These are phyloP conservation scores for Prosopis cineraria DNA, from an alignment of 306 rosid genomes.

Conservation along the genomic window DNA sequence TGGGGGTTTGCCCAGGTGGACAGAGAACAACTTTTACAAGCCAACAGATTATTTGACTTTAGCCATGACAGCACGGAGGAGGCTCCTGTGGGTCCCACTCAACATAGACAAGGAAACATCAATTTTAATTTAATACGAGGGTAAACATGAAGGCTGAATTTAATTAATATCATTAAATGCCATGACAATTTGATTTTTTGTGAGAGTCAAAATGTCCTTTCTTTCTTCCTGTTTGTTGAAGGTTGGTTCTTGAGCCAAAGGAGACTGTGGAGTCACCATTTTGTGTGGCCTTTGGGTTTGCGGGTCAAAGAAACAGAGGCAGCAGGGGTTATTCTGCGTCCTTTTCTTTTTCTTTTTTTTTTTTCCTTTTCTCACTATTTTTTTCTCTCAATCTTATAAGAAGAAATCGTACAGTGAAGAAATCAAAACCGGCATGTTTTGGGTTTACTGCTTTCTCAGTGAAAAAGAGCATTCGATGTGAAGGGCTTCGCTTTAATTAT, in stretches of 20 bases:
- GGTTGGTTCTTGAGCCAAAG: constrained; percentile 28
- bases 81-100: constrained; percentile 49
- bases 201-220: constrained; percentile 66
- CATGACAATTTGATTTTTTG: constrained; percentile 46
- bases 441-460: constrained; percentile 42
- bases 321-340: constrained; percentile 19
- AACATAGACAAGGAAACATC: constrained; percentile 32
- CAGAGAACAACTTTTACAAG: constrained; percentile 67
- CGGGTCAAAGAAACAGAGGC: constrained; percentile 21
- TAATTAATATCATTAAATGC: constrained; percentile 7
- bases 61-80: constrained; percentile 35
- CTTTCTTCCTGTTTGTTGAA: constrained; percentile 47
- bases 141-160: neutral
- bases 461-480: constrained; percentile 44
- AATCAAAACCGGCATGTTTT: constrained; percentile 45
- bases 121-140: constrained; percentile 9
- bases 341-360: constrained; percentile 10
- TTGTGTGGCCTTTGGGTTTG: constrained; percentile 3
- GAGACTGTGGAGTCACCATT: constrained; percentile 29
- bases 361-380: neutral
- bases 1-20: constrained; percentile 40
- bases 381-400: constrained; percentile 31
- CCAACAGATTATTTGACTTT: constrained; percentile 71
- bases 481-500: constrained; percentile 44
- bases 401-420: constrained; percentile 32